Base-by-base conservation (phyloP, 2,329 filamentous ascomycete species). In the Bretziella fagacearum region DNA sequence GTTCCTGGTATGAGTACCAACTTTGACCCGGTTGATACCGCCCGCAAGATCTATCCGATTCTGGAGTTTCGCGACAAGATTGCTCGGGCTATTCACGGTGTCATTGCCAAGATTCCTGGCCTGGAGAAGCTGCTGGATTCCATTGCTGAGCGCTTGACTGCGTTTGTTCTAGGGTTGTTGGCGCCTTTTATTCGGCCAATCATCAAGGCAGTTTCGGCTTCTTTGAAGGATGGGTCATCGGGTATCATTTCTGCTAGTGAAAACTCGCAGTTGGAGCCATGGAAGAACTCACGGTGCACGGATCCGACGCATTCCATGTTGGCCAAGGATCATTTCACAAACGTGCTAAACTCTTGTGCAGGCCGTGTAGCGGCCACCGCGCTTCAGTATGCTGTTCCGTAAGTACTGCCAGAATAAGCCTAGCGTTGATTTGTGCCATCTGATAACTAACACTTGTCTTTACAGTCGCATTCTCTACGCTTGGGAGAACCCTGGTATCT, bases 1-100 rank as follows among this genome's bases (percentile, higher is more conserved):
- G 74, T 86, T 7, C 81, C 81, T 17, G 84, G 82, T 4, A 84
- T 87, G 69, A 81, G 76, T 56, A 68, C 75, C 11, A 68, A 72
- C 57, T 84, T 93, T 51, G 87, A 95, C 56, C 80, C 83, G 0
- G 73, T 83, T 55, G 79, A 84, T 61, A 81, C 79, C 0, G 73
- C 81, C 11, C 68, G 71, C 32, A 78, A 93, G 63, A 95, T 98
- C 54, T 96, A 96, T 57, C 91, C 91, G 1, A 94, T 98, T 51
- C 72, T 98, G 0, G 74, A 84, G 51, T 98, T 96, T 68, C 76
- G 89, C 51, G 91, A 98, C 66, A 91, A 81, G 57, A 86, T 98
- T 47, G 87, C 95, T 44, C 84, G 84, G 55, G 74, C 79, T 33
- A 86, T 98, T 61, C 85, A 78, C 57, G 74, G 77, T 32, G 81